A percentile compares a stretch with the other conserved stretches of the same genome.
Evolutionary conservation across 192 early-diverging fungal genomes (phyloP).

Genomic region (Entrophospora sp.): DNA sequence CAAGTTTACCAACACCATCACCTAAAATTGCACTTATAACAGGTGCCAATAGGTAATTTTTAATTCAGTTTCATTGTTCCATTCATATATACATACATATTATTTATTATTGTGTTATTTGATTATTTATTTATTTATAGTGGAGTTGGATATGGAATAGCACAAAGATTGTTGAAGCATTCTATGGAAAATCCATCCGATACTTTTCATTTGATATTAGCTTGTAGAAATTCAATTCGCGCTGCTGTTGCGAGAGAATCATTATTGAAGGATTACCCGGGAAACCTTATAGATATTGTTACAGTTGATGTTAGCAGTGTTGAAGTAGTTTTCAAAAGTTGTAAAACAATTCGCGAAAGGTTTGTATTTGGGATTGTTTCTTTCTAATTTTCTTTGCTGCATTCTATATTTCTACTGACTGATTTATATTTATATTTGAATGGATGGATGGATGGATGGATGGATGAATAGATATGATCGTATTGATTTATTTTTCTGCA

Average conservation of each 20-base stretch:
- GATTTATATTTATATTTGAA: too few species aligned
- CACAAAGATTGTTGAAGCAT: constrained; percentile 36
- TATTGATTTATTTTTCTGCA: constrained; percentile 45
- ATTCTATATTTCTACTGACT: too few species aligned
- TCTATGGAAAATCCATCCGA: constrained; percentile 13
- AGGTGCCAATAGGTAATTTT: constrained; percentile 9
- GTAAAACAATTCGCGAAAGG: constrained; percentile 29
- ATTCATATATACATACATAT: not conserved
- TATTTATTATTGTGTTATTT: not conserved
- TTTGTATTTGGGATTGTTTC: constrained; percentile 16
- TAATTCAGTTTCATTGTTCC: too few species aligned
- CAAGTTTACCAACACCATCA: too few species aligned
- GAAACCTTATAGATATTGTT: constrained; percentile 33
- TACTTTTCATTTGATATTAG: constrained; percentile 34
- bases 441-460: too few species aligned
- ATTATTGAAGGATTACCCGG: constrained; percentile 27
- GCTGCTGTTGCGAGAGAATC: constrained; percentile 31
- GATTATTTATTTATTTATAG: constrained; percentile 8
- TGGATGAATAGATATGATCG: constrained; percentile 29
- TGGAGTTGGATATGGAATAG: constrained; percentile 45
- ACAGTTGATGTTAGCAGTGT: constrained; percentile 37
- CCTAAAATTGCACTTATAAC: constrained; percentile 7
- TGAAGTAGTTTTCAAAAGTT: constrained; percentile 29
- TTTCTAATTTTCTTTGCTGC: too few species aligned
- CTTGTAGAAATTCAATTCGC: constrained; percentile 39